A percentile compares a stretch with the other conserved stretches of the same genome.
Conservation (phyloP, 2,329 filamentous ascomycete species). For the Venturia carpophila region DNA sequence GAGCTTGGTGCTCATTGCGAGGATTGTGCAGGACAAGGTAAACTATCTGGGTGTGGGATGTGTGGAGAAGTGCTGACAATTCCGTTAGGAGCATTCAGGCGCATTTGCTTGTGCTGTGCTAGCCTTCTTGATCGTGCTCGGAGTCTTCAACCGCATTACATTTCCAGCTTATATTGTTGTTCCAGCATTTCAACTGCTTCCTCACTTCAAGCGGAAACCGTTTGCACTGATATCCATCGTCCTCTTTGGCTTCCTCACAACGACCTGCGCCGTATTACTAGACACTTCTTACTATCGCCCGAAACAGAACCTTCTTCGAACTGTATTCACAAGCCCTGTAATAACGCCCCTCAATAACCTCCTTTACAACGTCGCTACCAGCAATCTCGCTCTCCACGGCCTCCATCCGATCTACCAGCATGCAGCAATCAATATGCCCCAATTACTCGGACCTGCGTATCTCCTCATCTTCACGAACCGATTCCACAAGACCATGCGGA, state of each 20-base stretch:
- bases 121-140: slow-evolving; percentile 73
- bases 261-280: slow-evolving; percentile 64
- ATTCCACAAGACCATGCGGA: slow-evolving; percentile 15
- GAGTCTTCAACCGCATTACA: slow-evolving; percentile 92
- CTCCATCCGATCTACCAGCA: slow-evolving; percentile 48
- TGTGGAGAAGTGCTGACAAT: background rate
- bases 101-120: slow-evolving; percentile 69
- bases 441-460: slow-evolving; percentile 45
- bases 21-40: slow-evolving; percentile 73
- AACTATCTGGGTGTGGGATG: slow-evolving; percentile 24
- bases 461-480: slow-evolving; percentile 43
- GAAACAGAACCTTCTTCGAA: slow-evolving; percentile 55
- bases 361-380: slow-evolving; percentile 41
- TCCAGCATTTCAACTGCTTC: slow-evolving; percentile 73
- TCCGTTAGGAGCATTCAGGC: slow-evolving; percentile 60
- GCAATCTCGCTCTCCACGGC: slow-evolving; percentile 46
- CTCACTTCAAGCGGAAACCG: slow-evolving; percentile 70
- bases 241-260: slow-evolving; percentile 58
- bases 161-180: slow-evolving; percentile 89
- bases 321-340: slow-evolving; percentile 49
- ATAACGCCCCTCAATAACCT: slow-evolving; percentile 48
- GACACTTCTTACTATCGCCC: slow-evolving; percentile 76
- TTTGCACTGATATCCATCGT: slow-evolving; percentile 55
- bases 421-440: slow-evolving; percentile 43
- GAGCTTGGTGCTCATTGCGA: slow-evolving; percentile 84